phyloP scores from a whole-genome alignment of 495 filamentous ascomycete genomes.

The Podospora fimiseda region DNA sequence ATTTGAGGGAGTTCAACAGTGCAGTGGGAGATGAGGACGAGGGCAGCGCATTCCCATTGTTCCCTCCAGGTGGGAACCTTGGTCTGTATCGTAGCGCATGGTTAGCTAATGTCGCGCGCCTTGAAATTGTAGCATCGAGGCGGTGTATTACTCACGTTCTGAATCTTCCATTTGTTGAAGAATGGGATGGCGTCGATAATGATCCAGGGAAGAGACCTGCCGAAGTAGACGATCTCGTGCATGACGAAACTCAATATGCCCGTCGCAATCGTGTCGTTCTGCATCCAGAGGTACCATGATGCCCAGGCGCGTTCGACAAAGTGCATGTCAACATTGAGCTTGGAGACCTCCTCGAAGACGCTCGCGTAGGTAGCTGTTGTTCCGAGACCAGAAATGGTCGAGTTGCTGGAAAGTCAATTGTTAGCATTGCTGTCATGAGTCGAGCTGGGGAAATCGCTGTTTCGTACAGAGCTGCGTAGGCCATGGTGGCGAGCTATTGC shows the following conservation, averaged over 20 bases:
- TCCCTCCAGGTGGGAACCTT: slow-evolving; percentile 86
- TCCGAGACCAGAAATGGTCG: slow-evolving; percentile 44
- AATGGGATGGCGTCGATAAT: slow-evolving; percentile 81
- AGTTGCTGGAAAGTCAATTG: slow-evolving; percentile 19
- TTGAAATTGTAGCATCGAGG: not conserved
- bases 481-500: slow-evolving; percentile 22
- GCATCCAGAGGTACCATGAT: slow-evolving; percentile 93
- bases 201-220: slow-evolving; percentile 86
- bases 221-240: slow-evolving; percentile 94
- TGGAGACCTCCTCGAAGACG: slow-evolving; percentile 79
- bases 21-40: slow-evolving; percentile 89
- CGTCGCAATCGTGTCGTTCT: slow-evolving; percentile 91
- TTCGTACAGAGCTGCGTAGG: slow-evolving; percentile 34
- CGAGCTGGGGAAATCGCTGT: not conserved
- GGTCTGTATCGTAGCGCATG: slow-evolving; percentile 44
- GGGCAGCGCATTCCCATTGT: slow-evolving; percentile 87
- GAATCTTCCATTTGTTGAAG: slow-evolving; percentile 91
- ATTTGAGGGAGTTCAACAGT: slow-evolving; percentile 97
- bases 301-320: slow-evolving; percentile 81
- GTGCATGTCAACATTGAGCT: slow-evolving; percentile 84
- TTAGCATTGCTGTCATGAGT: slow-evolving; percentile 13
- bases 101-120: not conserved
- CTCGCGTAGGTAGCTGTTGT: slow-evolving; percentile 63
- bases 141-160: slow-evolving; percentile 54
- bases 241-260: slow-evolving; percentile 95